phyloP scores from a whole-genome alignment of 73 alveolate species.

The Paramecium biaurelia region DNA sequence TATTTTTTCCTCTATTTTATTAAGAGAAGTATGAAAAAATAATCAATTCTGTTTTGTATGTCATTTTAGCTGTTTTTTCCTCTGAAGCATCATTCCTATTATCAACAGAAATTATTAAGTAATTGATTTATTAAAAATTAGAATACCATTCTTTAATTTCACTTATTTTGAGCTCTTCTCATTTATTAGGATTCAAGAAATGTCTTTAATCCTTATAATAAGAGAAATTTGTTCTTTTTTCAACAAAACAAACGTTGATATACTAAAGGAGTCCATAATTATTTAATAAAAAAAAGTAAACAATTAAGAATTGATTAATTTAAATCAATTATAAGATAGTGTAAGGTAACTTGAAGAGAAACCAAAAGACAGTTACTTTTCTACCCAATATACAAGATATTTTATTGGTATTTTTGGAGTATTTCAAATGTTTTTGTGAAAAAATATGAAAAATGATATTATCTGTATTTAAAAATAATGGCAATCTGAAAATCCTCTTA shows the following conservation, averaged over 20 bases:
- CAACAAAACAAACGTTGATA: neutral
- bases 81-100: neutral
- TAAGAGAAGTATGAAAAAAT: neutral
- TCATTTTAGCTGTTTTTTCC: neutral
- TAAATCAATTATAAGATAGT: neutral
- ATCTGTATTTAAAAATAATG: neutral
- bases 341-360: neutral
- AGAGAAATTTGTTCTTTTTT: neutral
- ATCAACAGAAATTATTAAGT: neutral
- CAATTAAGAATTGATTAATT: neutral
- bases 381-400: neutral
- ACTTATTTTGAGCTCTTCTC: neutral
- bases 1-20: neutral
- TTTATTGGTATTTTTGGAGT: neutral
- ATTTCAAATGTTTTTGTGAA: neutral
- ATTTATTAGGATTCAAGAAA: neutral
- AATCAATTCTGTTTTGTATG: neutral
- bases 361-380: neutral
- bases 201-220: neutral
- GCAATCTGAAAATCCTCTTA: neutral
- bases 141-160: neutral
- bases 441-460: neutral
- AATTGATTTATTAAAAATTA: neutral
- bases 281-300: neutral
- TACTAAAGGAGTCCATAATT: neutral